These are phyloP conservation scores for Elaeagnus macrophylla DNA, from an alignment of 306 rosid genomes.

Conservation along the genomic window DNA sequence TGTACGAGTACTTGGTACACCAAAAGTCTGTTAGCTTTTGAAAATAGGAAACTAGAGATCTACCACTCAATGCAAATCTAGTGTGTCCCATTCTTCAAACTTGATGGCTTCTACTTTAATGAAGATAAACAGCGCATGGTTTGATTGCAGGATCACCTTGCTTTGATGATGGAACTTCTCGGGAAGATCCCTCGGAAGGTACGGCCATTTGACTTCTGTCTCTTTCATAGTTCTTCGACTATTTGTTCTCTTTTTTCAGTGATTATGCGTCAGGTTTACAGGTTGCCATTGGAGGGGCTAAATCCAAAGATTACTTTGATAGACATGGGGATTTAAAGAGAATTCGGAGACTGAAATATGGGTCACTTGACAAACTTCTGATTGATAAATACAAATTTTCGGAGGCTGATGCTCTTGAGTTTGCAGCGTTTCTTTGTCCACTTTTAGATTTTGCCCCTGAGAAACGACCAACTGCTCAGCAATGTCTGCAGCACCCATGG, in stretches of 20 bases:
- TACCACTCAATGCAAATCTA: too few species aligned
- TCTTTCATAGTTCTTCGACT: conserved; percentile 4
- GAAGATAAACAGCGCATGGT: too few species aligned
- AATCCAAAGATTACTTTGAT: conserved; percentile 78
- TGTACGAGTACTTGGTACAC: too few species aligned
- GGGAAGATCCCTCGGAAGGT: conserved; percentile 94
- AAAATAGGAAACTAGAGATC: too few species aligned
- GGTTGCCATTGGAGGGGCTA: conserved; percentile 67
- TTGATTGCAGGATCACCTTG: conserved; percentile 89
- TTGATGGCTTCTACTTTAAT: too few species aligned
- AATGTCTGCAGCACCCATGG: conserved; percentile 84
- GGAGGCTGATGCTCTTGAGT: conserved; percentile 53
- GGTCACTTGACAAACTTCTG: conserved; percentile 63
- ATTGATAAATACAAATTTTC: conserved; percentile 64
- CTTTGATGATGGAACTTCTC: conserved; percentile 95
- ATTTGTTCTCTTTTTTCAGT: conserved; percentile 8
- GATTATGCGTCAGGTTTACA: conserved; percentile 30
- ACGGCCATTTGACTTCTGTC: conserved; percentile 12
- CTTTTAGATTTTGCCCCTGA: conserved; percentile 71
- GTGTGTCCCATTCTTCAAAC: too few species aligned
- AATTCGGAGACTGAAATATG: conserved; percentile 79
- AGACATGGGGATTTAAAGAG: conserved; percentile 91
- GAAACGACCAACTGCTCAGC: conserved; percentile 89
- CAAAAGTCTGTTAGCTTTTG: too few species aligned
- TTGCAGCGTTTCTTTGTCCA: conserved; percentile 64